These are phyloP conservation scores for Closterium sp. DNA, from an alignment of 139 green algal species.

Conservation along the genomic window DNA sequence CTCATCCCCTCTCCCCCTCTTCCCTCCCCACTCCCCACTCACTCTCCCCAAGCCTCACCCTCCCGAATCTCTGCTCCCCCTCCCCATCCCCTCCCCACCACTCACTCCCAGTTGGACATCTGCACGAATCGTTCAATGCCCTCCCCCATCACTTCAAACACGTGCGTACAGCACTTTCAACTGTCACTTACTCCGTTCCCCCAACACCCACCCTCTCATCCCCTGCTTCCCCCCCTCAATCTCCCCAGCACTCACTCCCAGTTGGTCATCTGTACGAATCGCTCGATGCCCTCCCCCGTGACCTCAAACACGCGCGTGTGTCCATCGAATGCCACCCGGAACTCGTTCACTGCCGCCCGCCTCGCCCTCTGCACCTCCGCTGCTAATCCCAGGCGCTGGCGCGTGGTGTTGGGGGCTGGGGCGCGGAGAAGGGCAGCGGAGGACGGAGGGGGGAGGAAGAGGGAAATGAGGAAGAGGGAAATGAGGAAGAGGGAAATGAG, in stretches of 20 bases:
- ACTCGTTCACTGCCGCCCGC: conserved; percentile 34
- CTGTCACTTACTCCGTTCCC: too few species aligned
- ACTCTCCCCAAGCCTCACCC: too few species aligned
- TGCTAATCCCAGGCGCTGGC: not conserved
- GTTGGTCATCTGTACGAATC: conserved; percentile 64
- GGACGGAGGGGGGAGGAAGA: too few species aligned
- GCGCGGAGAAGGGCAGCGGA: too few species aligned
- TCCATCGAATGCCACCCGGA: conserved; percentile 27
- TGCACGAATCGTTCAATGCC: conserved; percentile 53
- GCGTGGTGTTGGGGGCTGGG: too few species aligned
- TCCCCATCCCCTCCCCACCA: not conserved
- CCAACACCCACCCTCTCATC: not conserved
- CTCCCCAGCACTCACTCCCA: conserved; percentile 49
- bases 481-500: too few species aligned
- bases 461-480: too few species aligned
- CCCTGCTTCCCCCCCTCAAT: too few species aligned
- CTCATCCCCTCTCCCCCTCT: too few species aligned
- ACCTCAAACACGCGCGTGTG: conserved; percentile 51
- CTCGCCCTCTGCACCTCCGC: not conserved
- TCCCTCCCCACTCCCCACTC: too few species aligned
- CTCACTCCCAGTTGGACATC: conserved; percentile 52
- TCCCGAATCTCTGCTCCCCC: too few species aligned
- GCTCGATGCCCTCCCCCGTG: conserved; percentile 49
- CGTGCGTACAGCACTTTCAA: conserved; percentile 11
- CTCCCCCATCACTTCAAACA: conserved; percentile 49